Base-by-base conservation (phyloP, 2,329 filamentous ascomycete species). In the Botryosphaeria agaves region DNA sequence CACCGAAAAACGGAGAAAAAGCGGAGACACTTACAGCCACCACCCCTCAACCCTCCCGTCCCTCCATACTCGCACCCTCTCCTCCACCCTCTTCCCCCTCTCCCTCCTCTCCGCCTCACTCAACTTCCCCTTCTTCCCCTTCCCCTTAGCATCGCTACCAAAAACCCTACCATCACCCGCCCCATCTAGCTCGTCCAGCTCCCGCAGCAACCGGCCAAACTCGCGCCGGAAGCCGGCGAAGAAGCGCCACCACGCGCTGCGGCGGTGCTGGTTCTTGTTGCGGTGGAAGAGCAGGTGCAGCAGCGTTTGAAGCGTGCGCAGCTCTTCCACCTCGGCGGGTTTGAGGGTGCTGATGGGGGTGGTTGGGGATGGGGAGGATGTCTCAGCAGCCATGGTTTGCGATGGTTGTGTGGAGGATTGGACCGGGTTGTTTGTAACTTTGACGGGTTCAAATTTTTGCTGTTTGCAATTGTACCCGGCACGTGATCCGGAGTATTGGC, bases 231-330 rank as follows among this genome's bases (percentile, higher is more conserved):
- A 64, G 38, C 76, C 65, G 31, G 66, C 66, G 36, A 94, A 71
- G 44, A 60, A 62, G 43, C 72, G 69, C 72, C 80, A 95, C 87
- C 87, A 98, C 47, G 72, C 70, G 18, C 75, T 69, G 37, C 68
- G 64, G 32, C 74, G 74, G 53, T 95, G 87, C 57, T 95, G 87
- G 57, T 94, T 95, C 47, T 75, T 76, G 60, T 94, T 89, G 44
- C 84, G 81, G 49, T 82, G 74, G 52, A 76, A 70, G 43, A 91
- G 69, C 40, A 79, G 67, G 44, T 76, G 64, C 26, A 94, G 69
- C 28, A 85, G 55, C 29, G 66, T 41, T 44, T 56, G 34, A 45
- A 62, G 46, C 34, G 57, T 51, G 27, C 38, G 26, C 1, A 55
- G 47, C 34, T 44, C 43, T 18, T 47, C 41, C 14, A 46, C 47